These are phyloP conservation scores for Pharus latifolius DNA, from an alignment of 176 grass and related monocot species.

Conservation along the genomic window DNA sequence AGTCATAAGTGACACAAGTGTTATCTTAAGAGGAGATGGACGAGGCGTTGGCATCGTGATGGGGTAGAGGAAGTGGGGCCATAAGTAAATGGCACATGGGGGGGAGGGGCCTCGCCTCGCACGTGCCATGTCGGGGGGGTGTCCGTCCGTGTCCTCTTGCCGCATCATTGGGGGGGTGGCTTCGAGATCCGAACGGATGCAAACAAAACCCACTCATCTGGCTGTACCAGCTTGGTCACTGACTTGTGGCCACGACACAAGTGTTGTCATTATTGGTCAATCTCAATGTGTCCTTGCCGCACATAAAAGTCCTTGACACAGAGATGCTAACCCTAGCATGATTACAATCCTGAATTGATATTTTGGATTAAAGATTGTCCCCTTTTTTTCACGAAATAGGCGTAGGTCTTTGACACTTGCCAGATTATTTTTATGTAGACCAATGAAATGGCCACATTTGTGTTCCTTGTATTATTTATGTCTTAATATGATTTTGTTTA, in stretches of 20 bases:
- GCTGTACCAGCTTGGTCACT: background rate
- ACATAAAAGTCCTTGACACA: background rate
- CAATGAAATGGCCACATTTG: too few species aligned
- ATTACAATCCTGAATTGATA: background rate
- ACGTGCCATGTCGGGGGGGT: constrained; percentile 62
- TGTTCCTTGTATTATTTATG: too few species aligned
- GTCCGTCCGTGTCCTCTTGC: constrained; percentile 4
- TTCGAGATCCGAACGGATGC: constrained; percentile 32
- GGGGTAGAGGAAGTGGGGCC: background rate
- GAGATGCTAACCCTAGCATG: background rate
- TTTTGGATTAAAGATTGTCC: background rate
- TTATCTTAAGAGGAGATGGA: too few species aligned
- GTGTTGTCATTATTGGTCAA: background rate
- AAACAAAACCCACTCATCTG: background rate
- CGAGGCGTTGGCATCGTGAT: background rate
- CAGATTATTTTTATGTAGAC: too few species aligned
- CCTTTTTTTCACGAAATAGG: too few species aligned
- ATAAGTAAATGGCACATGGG: constrained; percentile 31
- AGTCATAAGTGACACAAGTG: too few species aligned
- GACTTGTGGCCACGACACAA: background rate
- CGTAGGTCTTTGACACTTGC: too few species aligned
- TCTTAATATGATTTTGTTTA: too few species aligned
- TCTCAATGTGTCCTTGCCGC: background rate
- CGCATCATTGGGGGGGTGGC: constrained; percentile 7
- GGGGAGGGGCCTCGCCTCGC: constrained; percentile 14